Conservation (phyloP, 2,329 filamentous ascomycete species). For the Magnaporthiopsis rhizophila region DNA sequence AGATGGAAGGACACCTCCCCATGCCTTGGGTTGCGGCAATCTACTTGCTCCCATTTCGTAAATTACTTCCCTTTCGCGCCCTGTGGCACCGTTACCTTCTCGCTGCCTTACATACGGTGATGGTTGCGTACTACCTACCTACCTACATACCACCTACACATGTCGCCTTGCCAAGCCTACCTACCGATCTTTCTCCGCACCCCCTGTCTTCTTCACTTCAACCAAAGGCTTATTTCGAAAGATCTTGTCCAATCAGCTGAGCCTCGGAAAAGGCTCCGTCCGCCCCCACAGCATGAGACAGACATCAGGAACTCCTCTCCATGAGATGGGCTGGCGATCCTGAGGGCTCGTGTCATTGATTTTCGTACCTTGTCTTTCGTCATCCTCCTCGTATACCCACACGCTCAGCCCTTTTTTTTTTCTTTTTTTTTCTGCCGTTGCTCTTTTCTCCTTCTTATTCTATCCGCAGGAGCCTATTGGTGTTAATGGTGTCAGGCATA, state of each 20-base stretch:
- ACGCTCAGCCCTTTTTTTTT: not conserved
- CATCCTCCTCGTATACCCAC: not conserved
- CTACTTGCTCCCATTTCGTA: not conserved
- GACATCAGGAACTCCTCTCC: not conserved
- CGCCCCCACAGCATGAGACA: not conserved
- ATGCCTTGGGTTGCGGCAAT: not conserved
- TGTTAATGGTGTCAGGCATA: no score
- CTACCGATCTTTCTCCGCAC: not conserved
- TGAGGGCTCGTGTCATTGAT: no score
- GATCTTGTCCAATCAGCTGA: not conserved
- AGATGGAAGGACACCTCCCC: not conserved
- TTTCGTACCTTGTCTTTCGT: not conserved
- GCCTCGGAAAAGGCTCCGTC: not conserved
- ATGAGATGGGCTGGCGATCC: no score
- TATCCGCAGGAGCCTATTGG: not conserved
- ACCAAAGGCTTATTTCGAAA: no score
- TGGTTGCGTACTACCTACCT: no score
- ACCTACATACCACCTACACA: not conserved
- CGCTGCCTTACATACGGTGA: no score
- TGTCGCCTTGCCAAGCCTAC: not conserved
- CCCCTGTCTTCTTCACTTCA: no score
- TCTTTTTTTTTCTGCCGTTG: not conserved
- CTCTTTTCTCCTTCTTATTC: not conserved
- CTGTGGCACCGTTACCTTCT: no score
- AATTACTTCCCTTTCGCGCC: not conserved